Conservation (phyloP, 129 eudicot species). For the Helianthus annuus region HanXRQr2.0-SUNRISE NC_035446.2:169234423-169234922, state of each 20-base stretch:
- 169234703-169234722: neutral
- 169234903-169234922: no score
- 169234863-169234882: no score
- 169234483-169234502: neutral
- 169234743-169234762: neutral
- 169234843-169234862: no score
- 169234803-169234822: no score
- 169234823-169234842: no score
- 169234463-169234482: slow-evolving; percentile 12
- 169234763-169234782: no score
- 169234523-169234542: slow-evolving; percentile 11
- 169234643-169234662: neutral
- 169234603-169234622: slow-evolving; percentile 9
- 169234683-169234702: neutral
- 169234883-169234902: no score
- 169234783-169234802: no score
- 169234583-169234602: neutral
- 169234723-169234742: neutral
- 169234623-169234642: neutral
- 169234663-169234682: slow-evolving; percentile 12
- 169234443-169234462: no score
- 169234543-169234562: slow-evolving; percentile 18
- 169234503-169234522: neutral
- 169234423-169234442: no score
- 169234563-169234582: neutral